Evolutionary conservation across 345 rosid genomes (phyloP).

Genomic region (Corchorus capsularis): DNA sequence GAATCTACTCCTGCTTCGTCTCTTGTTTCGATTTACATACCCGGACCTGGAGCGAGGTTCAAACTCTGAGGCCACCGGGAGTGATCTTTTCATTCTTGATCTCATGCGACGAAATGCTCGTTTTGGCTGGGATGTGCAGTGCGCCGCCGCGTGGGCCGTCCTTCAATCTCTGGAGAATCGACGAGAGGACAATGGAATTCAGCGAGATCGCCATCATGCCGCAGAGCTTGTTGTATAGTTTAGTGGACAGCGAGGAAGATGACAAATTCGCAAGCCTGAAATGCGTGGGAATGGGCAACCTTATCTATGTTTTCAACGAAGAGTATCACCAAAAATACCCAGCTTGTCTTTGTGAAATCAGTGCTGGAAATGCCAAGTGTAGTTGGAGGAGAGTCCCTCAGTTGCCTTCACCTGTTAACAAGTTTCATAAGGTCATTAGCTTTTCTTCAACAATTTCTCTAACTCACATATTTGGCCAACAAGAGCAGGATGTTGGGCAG

Average conservation of each 20-base stretch:
- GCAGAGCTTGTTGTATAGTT: constrained; percentile 46
- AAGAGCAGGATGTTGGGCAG: constrained; percentile 30
- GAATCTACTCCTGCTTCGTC: constrained; percentile 52
- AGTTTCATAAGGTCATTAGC: constrained; percentile 83
- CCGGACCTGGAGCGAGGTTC: constrained; percentile 66
- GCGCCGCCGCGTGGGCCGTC: constrained; percentile 52
- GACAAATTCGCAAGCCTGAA: constrained; percentile 74
- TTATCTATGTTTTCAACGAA: constrained; percentile 76
- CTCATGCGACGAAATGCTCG: constrained; percentile 56
- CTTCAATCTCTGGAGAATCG: constrained; percentile 69
- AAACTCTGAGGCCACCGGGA: constrained; percentile 78
- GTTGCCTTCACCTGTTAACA: constrained; percentile 74
- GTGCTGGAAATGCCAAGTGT: constrained; percentile 36
- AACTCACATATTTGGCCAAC: constrained; percentile 38
- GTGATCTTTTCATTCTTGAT: constrained; percentile 61
- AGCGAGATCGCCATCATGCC: constrained; percentile 80
- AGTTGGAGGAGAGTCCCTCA: constrained; percentile 78
- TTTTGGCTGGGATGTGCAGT: constrained; percentile 69
- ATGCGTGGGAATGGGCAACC: constrained; percentile 77
- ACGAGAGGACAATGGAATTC: constrained; percentile 59
- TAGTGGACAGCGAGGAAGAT: constrained; percentile 72
- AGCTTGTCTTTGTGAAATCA: constrained; percentile 81
- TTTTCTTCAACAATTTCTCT: constrained; percentile 68
- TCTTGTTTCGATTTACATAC: constrained; percentile 61
- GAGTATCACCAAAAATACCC: constrained; percentile 81